Base-by-base conservation (phyloP, 768 basidiomycete species). In the Xanthoconium purpureum region DNA sequence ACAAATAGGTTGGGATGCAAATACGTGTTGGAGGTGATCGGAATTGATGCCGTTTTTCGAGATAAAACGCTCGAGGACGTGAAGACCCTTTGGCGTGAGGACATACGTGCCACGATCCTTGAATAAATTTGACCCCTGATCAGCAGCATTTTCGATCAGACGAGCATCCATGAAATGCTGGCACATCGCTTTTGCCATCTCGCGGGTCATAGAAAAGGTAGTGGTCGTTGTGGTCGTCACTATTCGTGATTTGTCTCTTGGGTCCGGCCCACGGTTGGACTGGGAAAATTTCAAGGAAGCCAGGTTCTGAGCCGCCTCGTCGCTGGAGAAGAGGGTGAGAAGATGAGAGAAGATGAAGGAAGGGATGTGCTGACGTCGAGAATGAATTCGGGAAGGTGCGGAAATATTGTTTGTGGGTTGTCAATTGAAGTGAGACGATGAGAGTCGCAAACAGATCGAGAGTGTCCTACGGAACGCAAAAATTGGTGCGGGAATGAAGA, bases 131-230 rank as follows among this genome's bases (percentile, higher is more conserved):
- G 89, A 89, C 24, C 81, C 79, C 35, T 89, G 88, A 74, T 99
- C 97, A 17, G 91, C 84, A 15, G 94, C 96, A 70, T 98, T 98
- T 75, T 98, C 95, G 62, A 98, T 94, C 59, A 98, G 81, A 61
- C 94, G 91, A 55, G 97, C 94, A 63, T 98, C 97, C 93, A 99
- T 97, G 70, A 98, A 98, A 71, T 98, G 94, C 75, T 99, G 97
- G 76, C 93, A 91, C 88, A 99, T 98, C 35, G 93, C 94, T 77
- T 98, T 98, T 60, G 97, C 97, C 91, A 99, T 98, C 44, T 99
- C 97, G 64, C 97, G 89, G 63, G 94, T 93, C 97, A 99, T 98
- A 59, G 94, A 94, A 78, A 99, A 99, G 35, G 97, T 99, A 42
- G 97, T 99, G 6, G 97, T 98, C 7, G 97, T 99, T 0, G 97